phyloP scores from a whole-genome alignment of 2,329 filamentous ascomycete genomes.

The Colletotrichum tropicale region DNA sequence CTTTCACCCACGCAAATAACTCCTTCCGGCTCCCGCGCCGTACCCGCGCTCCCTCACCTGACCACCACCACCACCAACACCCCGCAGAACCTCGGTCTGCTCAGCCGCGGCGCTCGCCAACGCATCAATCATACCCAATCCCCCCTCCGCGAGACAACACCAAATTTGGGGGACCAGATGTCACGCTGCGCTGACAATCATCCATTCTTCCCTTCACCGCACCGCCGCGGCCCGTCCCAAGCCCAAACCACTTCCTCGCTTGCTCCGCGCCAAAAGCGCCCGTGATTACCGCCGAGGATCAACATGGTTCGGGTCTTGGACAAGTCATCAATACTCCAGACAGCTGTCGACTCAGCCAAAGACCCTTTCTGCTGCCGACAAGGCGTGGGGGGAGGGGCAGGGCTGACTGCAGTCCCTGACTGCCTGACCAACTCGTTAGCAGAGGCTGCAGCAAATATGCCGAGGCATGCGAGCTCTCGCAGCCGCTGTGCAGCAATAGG shows the following conservation, averaged over 20 bases:
- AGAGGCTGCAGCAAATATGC: background rate
- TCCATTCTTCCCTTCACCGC: background rate
- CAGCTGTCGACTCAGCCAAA: background rate
- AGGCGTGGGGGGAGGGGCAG: background rate
- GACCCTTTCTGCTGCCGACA: background rate
- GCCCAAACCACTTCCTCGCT: background rate
- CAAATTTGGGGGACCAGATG: background rate
- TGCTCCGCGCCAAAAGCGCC: background rate
- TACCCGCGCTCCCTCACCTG: background rate
- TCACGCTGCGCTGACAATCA: slow-evolving; percentile 13
- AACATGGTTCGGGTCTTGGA: background rate
- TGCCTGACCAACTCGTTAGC: background rate
- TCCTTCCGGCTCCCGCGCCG: background rate
- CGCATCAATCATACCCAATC: slow-evolving; percentile 16
- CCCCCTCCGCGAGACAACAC: background rate
- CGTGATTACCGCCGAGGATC: background rate
- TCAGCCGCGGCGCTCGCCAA: slow-evolving; percentile 15
- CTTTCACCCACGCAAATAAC: background rate
- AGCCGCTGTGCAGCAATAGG: background rate
- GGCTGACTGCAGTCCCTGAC: background rate
- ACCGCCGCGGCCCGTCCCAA: slow-evolving; percentile 15
- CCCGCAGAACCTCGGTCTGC: background rate
- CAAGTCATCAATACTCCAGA: background rate
- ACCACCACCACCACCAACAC: background rate
- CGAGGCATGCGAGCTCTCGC: slow-evolving; percentile 1